A percentile compares a stretch with the other conserved stretches of the same genome.
These are phyloP conservation scores for Phalaenopsis equestris DNA, from an alignment of 106 monocot species.

Conservation along the genomic window DNA sequence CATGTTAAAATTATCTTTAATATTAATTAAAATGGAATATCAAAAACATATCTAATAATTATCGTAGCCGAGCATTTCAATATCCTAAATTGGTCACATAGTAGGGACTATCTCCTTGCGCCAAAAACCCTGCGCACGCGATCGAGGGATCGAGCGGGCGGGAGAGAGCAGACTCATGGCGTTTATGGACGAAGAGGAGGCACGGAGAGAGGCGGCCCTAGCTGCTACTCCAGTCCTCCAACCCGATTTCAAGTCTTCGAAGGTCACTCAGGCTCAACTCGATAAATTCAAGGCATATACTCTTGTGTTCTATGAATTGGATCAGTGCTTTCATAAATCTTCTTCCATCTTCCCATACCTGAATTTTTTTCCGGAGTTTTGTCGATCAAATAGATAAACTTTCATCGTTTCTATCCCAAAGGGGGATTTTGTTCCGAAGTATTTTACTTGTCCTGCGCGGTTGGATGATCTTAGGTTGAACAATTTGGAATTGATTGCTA, in stretches of 20 bases:
- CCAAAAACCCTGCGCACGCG: not conserved
- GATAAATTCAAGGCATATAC: slow-evolving; percentile 27
- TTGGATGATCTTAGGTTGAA: too few species aligned
- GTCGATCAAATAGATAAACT: not conserved
- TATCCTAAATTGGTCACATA: too few species aligned
- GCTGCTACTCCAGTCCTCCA: slow-evolving; percentile 35
- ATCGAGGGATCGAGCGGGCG: not conserved
- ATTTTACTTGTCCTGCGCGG: too few species aligned
- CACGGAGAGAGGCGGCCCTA: slow-evolving; percentile 29
- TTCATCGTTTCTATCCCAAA: not conserved
- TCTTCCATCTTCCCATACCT: not conserved
- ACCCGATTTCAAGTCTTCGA: slow-evolving; percentile 39
- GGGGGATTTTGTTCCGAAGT: not conserved
- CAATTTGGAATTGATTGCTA: not conserved
- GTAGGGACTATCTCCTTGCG: too few species aligned
- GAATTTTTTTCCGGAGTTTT: not conserved
- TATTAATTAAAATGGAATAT: too few species aligned
- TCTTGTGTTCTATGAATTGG: not conserved
- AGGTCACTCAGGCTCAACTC: slow-evolving; percentile 33
- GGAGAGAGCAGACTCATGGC: not conserved
- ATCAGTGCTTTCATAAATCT: not conserved
- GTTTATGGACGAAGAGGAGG: slow-evolving; percentile 5
- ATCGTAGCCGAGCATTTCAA: too few species aligned
- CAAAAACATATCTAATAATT: too few species aligned
- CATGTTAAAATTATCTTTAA: too few species aligned